Conservation (phyloP, 129 eudicot species). For the Artemisia argyi region DNA sequence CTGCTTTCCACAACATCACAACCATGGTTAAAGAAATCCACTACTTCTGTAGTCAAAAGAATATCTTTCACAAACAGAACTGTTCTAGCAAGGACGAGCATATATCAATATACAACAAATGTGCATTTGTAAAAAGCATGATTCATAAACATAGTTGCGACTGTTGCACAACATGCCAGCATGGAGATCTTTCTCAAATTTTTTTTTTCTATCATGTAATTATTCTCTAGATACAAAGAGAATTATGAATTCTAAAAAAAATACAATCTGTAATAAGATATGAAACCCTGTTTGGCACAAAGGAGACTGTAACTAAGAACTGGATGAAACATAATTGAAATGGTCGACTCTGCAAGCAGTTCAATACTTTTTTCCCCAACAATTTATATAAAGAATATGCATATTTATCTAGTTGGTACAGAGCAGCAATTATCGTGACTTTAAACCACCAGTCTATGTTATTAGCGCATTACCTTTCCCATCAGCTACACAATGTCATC, state of each 20-base stretch:
- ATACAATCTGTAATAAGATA: too few species aligned
- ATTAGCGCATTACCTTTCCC: not conserved
- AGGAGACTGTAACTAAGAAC: not conserved
- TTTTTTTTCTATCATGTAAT: not conserved
- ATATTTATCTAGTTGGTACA: not conserved
- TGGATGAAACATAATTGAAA: not conserved
- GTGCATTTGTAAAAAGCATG: not conserved
- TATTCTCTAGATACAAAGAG: not conserved
- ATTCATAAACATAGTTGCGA: not conserved
- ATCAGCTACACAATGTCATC: too few species aligned
- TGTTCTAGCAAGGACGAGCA: conserved; percentile 6
- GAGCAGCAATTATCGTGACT: not conserved
- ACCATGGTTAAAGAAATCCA: conserved; percentile 58
- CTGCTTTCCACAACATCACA: conserved; percentile 67
- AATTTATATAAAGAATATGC: too few species aligned
- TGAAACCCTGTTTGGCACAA: conserved; percentile 8
- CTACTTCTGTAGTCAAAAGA: conserved; percentile 1
- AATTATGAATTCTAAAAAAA: not conserved
- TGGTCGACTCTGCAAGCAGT: not conserved
- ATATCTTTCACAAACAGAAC: not conserved
- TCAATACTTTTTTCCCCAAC: too few species aligned
- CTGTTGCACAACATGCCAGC: not conserved
- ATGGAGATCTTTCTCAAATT: not conserved
- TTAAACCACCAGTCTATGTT: not conserved
- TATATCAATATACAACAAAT: not conserved